Evolutionary conservation across 768 basidiomycete genomes (phyloP), one percentile per base, ranked within the genome.

Genomic region (Boletus sp.): DNA sequence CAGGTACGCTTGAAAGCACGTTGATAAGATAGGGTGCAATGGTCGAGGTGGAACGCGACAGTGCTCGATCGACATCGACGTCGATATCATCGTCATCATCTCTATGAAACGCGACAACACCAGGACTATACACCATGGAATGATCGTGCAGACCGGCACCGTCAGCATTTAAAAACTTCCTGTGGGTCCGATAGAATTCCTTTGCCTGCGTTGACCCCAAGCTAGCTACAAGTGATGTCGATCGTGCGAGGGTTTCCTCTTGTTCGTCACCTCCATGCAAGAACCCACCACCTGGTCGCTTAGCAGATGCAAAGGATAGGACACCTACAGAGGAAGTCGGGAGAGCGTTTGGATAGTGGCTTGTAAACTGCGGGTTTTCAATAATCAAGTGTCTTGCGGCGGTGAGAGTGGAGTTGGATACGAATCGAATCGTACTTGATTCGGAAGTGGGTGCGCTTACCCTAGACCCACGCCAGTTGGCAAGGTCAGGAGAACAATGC

Each of bases 121-220:
- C 70, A 9, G 78, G 78, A 33, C 74, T 73, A 61, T 77, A 79
- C 34, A 79, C 71, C 70, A 79, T 75, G 17, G 78, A 73, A 48
- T 79, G 77, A 52, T 77, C 77, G n/a, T 75, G 70, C 21, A 77
- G 57, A 25, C 76, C 77, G 19, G 70, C 74, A 30, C 75, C 75
- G 38, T 77, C 75, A 1, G 62, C 63, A 9, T 47, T 61, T 17
- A 66, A 55, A 48, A 68, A 74, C 5, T 64, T 65, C 53, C 58
- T 65, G 58, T 77, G 77, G 51, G 73, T 72, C 34, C 63, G 55
- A 62, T 79, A 79, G 56, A 79, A 79, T 29, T 68, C 63, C 51
- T 63, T 64, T 27, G 66, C 76, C 7, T 65, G 67, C 19, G 65
- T 56, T 13, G 71, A 59, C 50, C 51, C 61, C 37, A 79, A 67